These are phyloP conservation scores for Cnidoscolus chayamansa DNA, from an alignment of 441 rosid genomes.

Conservation along the genomic window DNA sequence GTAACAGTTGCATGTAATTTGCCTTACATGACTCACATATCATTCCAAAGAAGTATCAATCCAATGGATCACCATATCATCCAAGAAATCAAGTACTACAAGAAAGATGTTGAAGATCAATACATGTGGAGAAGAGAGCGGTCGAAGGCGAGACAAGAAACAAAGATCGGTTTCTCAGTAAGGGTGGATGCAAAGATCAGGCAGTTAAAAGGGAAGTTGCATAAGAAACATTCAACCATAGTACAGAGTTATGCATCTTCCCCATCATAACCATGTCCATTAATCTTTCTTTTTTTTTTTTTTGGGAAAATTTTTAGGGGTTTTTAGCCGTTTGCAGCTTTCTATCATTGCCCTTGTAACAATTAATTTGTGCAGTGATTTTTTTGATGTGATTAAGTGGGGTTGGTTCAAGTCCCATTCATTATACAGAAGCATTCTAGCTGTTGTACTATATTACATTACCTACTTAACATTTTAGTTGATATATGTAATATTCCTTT, in stretches of 20 bases:
- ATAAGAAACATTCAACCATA: slow-evolving; percentile 58
- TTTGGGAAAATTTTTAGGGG: slow-evolving; percentile 19
- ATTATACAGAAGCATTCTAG: slow-evolving; percentile 29
- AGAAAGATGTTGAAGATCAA: slow-evolving; percentile 74
- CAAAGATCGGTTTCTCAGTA: slow-evolving; percentile 94
- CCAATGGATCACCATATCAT: slow-evolving; percentile 98
- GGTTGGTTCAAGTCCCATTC: slow-evolving; percentile 27
- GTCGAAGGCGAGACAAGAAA: slow-evolving; percentile 81
- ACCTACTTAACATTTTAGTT: slow-evolving; percentile 31
- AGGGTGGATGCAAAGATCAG: slow-evolving; percentile 97
- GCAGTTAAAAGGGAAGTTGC: slow-evolving; percentile 60
- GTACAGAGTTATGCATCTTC: slow-evolving; percentile 32
- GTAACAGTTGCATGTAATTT: slow-evolving; percentile 72
- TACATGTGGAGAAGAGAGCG: slow-evolving; percentile 87
- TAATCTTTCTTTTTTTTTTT: slow-evolving; percentile 21
- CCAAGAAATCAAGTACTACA: slow-evolving; percentile 92
- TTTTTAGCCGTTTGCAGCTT: slow-evolving; percentile 23
- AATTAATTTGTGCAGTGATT: slow-evolving; percentile 30
- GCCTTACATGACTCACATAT: slow-evolving; percentile 72
- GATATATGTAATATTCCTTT: slow-evolving; percentile 1
- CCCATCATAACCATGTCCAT: slow-evolving; percentile 33
- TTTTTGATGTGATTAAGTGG: slow-evolving; percentile 21
- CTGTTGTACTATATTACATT: slow-evolving; percentile 40
- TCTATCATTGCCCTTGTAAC: slow-evolving; percentile 7
- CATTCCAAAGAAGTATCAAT: slow-evolving; percentile 73